Evolutionary conservation across 2,329 filamentous ascomycete species (phyloP).

Genomic region (Exserohilum turcica): DNA sequence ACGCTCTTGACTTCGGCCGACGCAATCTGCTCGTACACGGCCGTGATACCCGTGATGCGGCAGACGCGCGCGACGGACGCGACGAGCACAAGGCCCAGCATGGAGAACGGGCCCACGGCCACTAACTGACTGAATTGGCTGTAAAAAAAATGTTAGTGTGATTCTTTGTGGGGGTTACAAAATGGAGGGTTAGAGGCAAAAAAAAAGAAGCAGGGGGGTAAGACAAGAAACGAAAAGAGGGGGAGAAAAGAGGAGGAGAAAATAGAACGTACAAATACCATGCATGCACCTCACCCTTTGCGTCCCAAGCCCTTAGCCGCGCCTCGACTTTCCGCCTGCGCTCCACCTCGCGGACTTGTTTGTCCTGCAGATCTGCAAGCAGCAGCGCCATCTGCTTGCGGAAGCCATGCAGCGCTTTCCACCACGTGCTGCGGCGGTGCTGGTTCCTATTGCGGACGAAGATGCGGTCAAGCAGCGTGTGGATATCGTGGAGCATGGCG

Average conservation of each 20-base stretch:
- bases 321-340: conserved; percentile 32
- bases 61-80: conserved; percentile 50
- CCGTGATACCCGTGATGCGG: conserved; percentile 49
- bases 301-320: conserved; percentile 48
- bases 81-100: conserved; percentile 53
- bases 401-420: conserved; percentile 72
- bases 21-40: conserved; percentile 50
- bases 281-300: conserved; percentile 35
- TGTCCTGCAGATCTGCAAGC: conserved; percentile 34
- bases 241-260: neutral
- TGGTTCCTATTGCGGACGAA: conserved; percentile 90
- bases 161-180: too few species aligned
- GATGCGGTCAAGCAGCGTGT: conserved; percentile 70
- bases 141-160: conserved; percentile 7
- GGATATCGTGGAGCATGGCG: conserved; percentile 45
- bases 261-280: conserved; percentile 45
- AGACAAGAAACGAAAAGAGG: neutral
- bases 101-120: conserved; percentile 53
- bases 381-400: conserved; percentile 69
- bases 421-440: conserved; percentile 82
- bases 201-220: too few species aligned
- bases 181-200: too few species aligned
- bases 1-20: conserved; percentile 51
- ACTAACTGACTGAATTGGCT: conserved; percentile 54
- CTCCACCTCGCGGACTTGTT: conserved; percentile 20